phyloP scores from a whole-genome alignment of 1,284 basidiomycete genomes.

The Marasmius fiardii region DNA sequence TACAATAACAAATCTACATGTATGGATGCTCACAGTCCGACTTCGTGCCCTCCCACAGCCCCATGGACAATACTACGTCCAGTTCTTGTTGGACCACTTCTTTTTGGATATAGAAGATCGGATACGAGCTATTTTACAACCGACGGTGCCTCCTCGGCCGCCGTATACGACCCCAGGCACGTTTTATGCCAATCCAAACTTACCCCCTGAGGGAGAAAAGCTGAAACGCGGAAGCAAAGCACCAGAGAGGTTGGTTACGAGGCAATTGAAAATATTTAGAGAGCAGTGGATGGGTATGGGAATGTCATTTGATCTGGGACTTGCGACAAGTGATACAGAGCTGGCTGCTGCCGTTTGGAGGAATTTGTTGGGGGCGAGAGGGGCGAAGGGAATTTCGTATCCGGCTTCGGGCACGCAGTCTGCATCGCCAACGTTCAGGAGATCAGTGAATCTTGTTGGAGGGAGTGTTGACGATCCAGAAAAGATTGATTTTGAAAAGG shows the following conservation, averaged over 20 bases:
- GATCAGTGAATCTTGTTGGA: constrained; percentile 65
- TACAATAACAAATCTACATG: constrained; percentile 89
- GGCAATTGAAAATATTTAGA: constrained; percentile 90
- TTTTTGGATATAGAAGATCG: constrained; percentile 95
- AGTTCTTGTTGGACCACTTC: constrained; percentile 92
- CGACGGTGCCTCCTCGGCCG: constrained; percentile 26
- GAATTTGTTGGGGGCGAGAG: constrained; percentile 82
- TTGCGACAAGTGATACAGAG: constrained; percentile 73
- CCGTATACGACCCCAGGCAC: constrained; percentile 36
- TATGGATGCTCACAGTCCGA: constrained; percentile 88
- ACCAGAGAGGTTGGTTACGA: constrained; percentile 79
- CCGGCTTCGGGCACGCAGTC: constrained; percentile 24
- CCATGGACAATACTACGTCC: constrained; percentile 63
- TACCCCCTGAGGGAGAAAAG: constrained; percentile 27
- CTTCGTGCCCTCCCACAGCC: constrained; percentile 79
- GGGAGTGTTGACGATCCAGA: constrained; percentile 55
- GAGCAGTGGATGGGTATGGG: constrained; percentile 90
- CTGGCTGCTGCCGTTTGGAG: constrained; percentile 90
- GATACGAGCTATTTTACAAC: constrained; percentile 79
- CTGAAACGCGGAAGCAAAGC: constrained; percentile 44
- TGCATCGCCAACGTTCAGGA: constrained; percentile 38
- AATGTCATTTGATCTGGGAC: constrained; percentile 79
- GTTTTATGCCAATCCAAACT: constrained; percentile 51
- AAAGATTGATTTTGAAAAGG: constrained; percentile 53
- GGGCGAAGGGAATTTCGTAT: constrained; percentile 62